Conservation (phyloP, 129 eudicot species). For the Mikania micrantha region DNA sequence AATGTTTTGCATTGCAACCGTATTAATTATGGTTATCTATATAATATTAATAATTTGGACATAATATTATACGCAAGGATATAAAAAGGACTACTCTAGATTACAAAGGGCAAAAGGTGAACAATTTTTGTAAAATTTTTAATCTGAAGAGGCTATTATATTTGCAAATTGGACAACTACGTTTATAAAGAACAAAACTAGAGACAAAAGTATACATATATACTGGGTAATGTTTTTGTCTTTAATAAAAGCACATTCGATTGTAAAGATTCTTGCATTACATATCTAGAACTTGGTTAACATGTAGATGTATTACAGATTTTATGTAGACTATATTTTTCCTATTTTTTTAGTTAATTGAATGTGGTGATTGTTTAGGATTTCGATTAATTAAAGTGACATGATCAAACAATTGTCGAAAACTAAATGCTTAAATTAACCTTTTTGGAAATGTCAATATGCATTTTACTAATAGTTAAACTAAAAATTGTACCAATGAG, state of each 20-base stretch:
- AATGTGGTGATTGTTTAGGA: background rate
- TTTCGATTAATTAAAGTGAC: background rate
- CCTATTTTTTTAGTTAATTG: background rate
- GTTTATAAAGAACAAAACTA: background rate
- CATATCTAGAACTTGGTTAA: background rate
- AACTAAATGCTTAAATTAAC: background rate
- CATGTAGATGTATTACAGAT: background rate
- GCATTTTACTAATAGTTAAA: too few relatives aligned
- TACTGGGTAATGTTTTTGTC: background rate
- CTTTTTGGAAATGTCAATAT: too few relatives aligned
- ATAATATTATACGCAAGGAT: background rate
- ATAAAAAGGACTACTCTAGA: background rate
- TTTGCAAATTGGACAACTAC: background rate
- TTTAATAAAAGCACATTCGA: background rate
- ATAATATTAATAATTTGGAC: background rate
- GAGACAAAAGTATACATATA: background rate
- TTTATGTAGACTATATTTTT: background rate
- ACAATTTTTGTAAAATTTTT: background rate
- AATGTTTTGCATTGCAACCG: too few relatives aligned
- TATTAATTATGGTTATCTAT: background rate
- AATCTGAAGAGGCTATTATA: background rate
- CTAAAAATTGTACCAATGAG: too few relatives aligned
- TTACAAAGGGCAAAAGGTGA: slow-evolving; percentile 4
- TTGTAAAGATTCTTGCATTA: background rate
- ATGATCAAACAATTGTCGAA: background rate